Evolutionary conservation across 2,329 filamentous ascomycete species (phyloP).

Genomic region (Plectosphaerella sp.): DNA sequence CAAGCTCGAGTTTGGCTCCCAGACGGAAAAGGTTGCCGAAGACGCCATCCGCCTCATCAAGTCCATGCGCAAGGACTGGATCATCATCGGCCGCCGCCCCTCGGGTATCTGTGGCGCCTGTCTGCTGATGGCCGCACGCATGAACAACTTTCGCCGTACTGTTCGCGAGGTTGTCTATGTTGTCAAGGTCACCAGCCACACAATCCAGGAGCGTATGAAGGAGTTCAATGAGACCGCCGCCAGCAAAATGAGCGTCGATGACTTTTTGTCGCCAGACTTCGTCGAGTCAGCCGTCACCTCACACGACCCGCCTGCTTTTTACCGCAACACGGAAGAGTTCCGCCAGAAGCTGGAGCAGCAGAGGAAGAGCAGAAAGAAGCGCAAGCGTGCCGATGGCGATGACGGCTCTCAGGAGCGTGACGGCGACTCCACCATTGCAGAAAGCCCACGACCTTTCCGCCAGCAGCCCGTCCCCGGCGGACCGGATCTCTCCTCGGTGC

Average conservation of each 20-base stretch:
- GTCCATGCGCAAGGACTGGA: conserved; percentile 96
- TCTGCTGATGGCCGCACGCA: conserved; percentile 88
- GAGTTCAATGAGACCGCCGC: conserved; percentile 89
- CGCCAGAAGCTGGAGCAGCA: conserved; percentile 46
- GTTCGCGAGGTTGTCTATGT: conserved; percentile 96
- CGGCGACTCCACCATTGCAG: not conserved
- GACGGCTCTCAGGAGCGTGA: conserved; percentile 22
- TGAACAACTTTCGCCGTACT: conserved; percentile 96
- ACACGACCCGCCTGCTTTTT: conserved; percentile 81
- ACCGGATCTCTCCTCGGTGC: conserved; percentile 18
- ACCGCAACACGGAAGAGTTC: conserved; percentile 59
- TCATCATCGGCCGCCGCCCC: conserved; percentile 88
- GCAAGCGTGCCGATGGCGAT: conserved; percentile 35
- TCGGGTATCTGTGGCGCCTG: conserved; percentile 93
- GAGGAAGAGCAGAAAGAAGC: conserved; percentile 45
- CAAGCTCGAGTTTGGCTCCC: conserved; percentile 83
- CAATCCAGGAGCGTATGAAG: conserved; percentile 83
- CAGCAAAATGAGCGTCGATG: conserved; percentile 78
- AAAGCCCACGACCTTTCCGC: not conserved
- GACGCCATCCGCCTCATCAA: conserved; percentile 84
- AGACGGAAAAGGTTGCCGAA: conserved; percentile 78
- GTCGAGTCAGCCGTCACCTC: conserved; percentile 56
- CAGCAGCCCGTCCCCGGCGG: not conserved
- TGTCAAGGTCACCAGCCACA: conserved; percentile 92
- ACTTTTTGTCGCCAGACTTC: conserved; percentile 71